Evolutionary conservation across 768 basidiomycete genomes (phyloP), one percentile per base, ranked within the genome.

Genomic region (Sistotremastrum suecicum): DNA sequence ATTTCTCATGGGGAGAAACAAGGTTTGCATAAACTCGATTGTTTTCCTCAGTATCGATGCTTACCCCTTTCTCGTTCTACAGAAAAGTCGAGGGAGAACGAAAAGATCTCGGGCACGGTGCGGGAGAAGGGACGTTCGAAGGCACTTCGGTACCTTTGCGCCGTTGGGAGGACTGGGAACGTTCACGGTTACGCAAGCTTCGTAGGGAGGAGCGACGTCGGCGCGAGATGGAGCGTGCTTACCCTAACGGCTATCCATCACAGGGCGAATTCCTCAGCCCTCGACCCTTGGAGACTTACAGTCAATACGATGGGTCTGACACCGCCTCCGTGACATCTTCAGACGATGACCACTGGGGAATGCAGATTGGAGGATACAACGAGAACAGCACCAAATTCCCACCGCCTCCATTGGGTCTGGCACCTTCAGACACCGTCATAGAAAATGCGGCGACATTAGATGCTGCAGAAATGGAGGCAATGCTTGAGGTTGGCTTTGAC

Each of bases 111-210:
- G 85, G 76, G 2, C 92, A 97, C 55, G 86, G 77, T 12, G 74
- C 70, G 9, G 80, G 76, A 9, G 73, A 71, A 11, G 71, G 70
- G 29, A 63, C 64, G 5, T 59, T 67, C 40, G 69, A 68, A 44
- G 76, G 73, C 4, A 62, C 70, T 38, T 76, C 74, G 0, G 76
- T 98, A n/a, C 90, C 95, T 0, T 65, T 98, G 58, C 78, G 94
- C n/a, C 75, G 94, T 42, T 99, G 95, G 95, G 95, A 98, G 63
- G 94, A 99, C 55, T 99, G 94, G 95, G 95, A 99, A 58, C 78
- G 91, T 28, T 94, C 90, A 29, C 74, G 95, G 39, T 69, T 98
- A 41, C 82, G 94, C 43, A 98, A 97, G 64, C 51, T 94, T 33
- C 78, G 76, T 50, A 79, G 95, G 2, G 92, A 95, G 56, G 87